A percentile compares a stretch with the other conserved stretches of the same genome.
These are phyloP conservation scores for Fusarium sororula DNA, from an alignment of 2,329 filamentous ascomycete genomes.

Conservation along the genomic window DNA sequence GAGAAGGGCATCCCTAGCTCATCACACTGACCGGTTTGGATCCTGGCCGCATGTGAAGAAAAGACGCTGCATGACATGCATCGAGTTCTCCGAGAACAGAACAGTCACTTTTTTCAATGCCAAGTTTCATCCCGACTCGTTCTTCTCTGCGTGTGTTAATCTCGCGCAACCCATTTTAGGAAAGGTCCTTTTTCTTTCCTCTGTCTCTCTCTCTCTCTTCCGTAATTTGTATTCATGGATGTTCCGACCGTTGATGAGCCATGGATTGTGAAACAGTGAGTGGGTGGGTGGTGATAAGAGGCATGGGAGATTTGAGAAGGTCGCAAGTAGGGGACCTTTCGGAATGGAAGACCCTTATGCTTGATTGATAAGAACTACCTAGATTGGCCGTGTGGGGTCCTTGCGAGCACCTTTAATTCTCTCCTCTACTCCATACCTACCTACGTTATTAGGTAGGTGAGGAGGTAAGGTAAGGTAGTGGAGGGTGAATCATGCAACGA, in stretches of 20 bases:
- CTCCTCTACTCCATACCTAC: neutral
- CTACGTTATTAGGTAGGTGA: neutral
- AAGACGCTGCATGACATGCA: constrained; percentile 12
- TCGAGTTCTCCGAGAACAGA: neutral
- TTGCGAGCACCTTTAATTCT: neutral
- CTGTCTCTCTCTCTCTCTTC: neutral
- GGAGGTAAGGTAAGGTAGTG: neutral
- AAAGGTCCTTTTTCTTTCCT: neutral
- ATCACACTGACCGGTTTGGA: constrained; percentile 15
- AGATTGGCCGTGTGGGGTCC: constrained; percentile 9
- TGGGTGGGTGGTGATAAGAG: neutral
- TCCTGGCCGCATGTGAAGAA: constrained; percentile 16
- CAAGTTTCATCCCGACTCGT: neutral
- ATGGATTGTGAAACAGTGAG: neutral
- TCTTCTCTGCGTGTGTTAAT: neutral
- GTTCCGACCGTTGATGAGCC: neutral
- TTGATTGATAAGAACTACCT: neutral
- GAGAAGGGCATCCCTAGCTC: neutral
- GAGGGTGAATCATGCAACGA: constrained; percentile 12
- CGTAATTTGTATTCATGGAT: neutral
- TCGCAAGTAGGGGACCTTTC: neutral
- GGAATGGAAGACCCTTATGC: neutral
- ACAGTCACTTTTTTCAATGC: neutral
- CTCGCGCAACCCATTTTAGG: neutral
- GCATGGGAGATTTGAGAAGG: neutral